These are phyloP conservation scores for Cystobasidium pallidum DNA, from an alignment of 1,284 basidiomycete genomes.

Conservation along the genomic window DNA sequence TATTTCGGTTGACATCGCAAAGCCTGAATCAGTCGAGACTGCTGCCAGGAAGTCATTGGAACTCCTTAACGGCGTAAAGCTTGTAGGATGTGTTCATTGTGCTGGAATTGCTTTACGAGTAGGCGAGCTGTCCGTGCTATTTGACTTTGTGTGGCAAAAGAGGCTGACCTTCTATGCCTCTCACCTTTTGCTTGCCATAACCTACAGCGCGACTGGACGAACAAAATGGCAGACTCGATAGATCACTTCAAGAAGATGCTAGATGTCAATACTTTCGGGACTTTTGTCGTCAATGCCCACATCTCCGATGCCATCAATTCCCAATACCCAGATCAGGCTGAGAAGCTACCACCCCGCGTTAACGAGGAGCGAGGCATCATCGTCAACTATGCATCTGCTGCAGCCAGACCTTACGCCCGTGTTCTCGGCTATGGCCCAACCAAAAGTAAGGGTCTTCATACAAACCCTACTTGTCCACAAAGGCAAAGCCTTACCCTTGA, in stretches of 20 bases:
- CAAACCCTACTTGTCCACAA: too few relatives aligned
- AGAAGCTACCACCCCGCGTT: slow-evolving; percentile 40
- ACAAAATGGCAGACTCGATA: slow-evolving; percentile 54
- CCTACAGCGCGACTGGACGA: slow-evolving; percentile 53
- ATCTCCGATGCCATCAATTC: slow-evolving; percentile 56
- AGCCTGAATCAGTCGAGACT: slow-evolving; percentile 12
- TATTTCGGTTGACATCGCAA: slow-evolving; percentile 11
- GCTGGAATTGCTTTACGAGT: slow-evolving; percentile 53
- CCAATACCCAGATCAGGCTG: slow-evolving; percentile 48
- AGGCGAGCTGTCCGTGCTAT: too few relatives aligned
- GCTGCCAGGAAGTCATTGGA: slow-evolving; percentile 39
- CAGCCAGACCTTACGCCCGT: slow-evolving; percentile 54
- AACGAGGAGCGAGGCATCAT: slow-evolving; percentile 56
- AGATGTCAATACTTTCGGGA: slow-evolving; percentile 55
- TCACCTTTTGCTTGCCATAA: too few relatives aligned
- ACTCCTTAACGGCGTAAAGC: slow-evolving; percentile 50
- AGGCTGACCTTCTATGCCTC: too few relatives aligned
- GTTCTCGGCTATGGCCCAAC: slow-evolving; percentile 55
- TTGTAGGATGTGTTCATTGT: slow-evolving; percentile 55
- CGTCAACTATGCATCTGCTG: slow-evolving; percentile 56
- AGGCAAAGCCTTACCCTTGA: too few relatives aligned
- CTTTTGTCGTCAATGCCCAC: slow-evolving; percentile 55
- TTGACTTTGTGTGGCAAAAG: too few relatives aligned
- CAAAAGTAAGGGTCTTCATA: slow-evolving; percentile 50
- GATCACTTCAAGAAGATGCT: slow-evolving; percentile 55